Base-by-base conservation (phyloP, 2,329 filamentous ascomycete genomes). In the Blastomyces silverae region DNA sequence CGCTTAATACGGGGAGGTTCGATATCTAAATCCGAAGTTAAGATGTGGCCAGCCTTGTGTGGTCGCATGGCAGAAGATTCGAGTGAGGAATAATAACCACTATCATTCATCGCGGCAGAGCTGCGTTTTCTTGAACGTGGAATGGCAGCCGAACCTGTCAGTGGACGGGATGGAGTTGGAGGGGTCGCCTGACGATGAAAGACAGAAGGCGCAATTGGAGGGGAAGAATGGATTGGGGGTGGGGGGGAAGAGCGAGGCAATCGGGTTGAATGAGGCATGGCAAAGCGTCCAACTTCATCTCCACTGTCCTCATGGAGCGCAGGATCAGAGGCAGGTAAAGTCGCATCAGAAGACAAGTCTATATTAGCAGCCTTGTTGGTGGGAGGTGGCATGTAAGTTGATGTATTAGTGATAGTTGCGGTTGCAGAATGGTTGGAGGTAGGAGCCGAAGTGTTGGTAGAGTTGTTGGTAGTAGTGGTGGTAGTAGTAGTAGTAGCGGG, bases 41-140 rank as follows among this genome's bases (percentile, higher is more conserved):
- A 82, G 22, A 90, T 81, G 64, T 85, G 82, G 20, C 80, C 80
- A 66, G 85, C 81, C 68, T 85, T 84, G 68, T 87, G 86, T 59
- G 89, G 87, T 66, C 93, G 86, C 74, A 91, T 84, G 17, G 84
- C 91, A 0, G 94, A 97, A 2, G 94, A 97, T 71, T 97, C 92
- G 22, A 97, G 83, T 0, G 92, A 97, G 1, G 94, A 97, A 74
- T 96, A 96, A 77, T 97, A 99, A 52, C 94, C 94, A 74, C 93
- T 97, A 77, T 99, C 94, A 72, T 90, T 91, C 81, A 95, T 88
- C 15, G 89, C 88, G 39, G 85, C 85, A 71, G 89, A 86, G 75
- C 91, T 93, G 69, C 89, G 88, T 78, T 90, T 91, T 69, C 88
- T 87, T 50, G 87, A 85, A 62, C 86, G 86, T 61, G 81, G 79